Percentiles rank a stretch among this genome's conserved stretches.
Conservation (phyloP, 306 rosid genomes). For the Bauhinia variegata region DNA sequence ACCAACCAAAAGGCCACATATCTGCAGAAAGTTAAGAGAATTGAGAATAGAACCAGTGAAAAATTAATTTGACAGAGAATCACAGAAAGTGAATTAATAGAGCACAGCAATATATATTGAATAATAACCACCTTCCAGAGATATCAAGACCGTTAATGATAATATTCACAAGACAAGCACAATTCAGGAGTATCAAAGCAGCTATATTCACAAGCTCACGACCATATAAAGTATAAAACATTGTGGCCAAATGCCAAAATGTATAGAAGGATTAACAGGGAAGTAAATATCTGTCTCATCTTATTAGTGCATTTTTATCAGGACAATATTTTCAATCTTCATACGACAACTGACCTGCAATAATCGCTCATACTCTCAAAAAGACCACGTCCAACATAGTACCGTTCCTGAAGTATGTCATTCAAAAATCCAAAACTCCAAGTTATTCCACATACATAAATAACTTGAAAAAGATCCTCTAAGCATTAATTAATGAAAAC, state of each 20-base stretch:
- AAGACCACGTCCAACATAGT: conserved; percentile 95
- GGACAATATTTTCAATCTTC: conserved; percentile 21
- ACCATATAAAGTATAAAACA: conserved; percentile 16
- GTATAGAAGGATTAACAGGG: conserved; percentile 21
- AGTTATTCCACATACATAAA: conserved; percentile 33
- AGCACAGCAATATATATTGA: too few species aligned
- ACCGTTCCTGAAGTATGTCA: conserved; percentile 74
- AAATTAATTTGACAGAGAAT: conserved; percentile 15
- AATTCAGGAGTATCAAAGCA: conserved; percentile 19
- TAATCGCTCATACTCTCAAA: conserved; percentile 83
- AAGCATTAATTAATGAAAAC: conserved; percentile 14
- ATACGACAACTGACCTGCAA: conserved; percentile 64
- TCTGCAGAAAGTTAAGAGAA: conserved; percentile 50
- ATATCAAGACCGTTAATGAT: not conserved
- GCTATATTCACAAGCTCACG: conserved; percentile 17
- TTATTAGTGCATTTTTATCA: not conserved
- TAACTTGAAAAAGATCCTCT: conserved; percentile 9
- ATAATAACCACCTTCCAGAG: not conserved
- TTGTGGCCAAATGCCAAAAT: not conserved
- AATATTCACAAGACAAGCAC: conserved; percentile 19
- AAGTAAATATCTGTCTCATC: conserved; percentile 15
- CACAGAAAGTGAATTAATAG: not conserved
- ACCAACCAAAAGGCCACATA: conserved; percentile 83
- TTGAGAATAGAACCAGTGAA: conserved; percentile 16
- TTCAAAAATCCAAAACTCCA: conserved; percentile 30